Evolutionary conservation across 257 asterid species (phyloP).

Genomic region (Ballota nigra): DNA sequence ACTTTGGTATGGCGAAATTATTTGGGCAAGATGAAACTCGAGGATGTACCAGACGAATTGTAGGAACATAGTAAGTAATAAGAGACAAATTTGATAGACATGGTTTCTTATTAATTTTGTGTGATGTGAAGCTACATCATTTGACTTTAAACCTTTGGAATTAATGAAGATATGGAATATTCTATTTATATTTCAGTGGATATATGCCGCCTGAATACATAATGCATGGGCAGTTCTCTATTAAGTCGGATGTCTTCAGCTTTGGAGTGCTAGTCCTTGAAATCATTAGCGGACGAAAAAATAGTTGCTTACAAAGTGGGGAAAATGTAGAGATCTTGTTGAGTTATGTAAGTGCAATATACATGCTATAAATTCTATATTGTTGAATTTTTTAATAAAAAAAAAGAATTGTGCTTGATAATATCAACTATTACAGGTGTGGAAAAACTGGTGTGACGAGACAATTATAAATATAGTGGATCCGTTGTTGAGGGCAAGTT

Average conservation of each 20-base stretch:
- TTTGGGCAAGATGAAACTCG: constrained; percentile 36
- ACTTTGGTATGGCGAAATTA: constrained; percentile 52
- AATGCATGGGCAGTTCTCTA: constrained; percentile 33
- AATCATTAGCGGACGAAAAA: constrained; percentile 39
- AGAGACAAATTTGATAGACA: not conserved
- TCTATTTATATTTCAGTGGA: constrained; percentile 29
- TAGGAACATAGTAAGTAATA: constrained; percentile 50
- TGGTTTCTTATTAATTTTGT: too few species aligned
- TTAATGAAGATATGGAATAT: not conserved
- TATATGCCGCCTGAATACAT: constrained; percentile 53
- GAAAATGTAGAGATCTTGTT: constrained; percentile 29
- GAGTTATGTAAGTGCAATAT: constrained; percentile 31
- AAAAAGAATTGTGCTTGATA: not conserved
- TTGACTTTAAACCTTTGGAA: not conserved
- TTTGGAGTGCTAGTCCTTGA: constrained; percentile 48
- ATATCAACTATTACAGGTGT: not conserved
- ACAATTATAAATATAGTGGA: constrained; percentile 6
- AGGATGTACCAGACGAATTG: constrained; percentile 35
- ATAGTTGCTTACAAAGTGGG: not conserved
- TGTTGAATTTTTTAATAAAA: not conserved
- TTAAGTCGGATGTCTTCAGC: constrained; percentile 49
- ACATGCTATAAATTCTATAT: not conserved
- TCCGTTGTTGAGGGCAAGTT: not conserved
- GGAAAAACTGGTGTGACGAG: constrained; percentile 16
- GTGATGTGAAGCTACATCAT: constrained; percentile 22